phyloP scores from a whole-genome alignment of 768 basidiomycete genomes.

The Lentinus tigrinus region DNA sequence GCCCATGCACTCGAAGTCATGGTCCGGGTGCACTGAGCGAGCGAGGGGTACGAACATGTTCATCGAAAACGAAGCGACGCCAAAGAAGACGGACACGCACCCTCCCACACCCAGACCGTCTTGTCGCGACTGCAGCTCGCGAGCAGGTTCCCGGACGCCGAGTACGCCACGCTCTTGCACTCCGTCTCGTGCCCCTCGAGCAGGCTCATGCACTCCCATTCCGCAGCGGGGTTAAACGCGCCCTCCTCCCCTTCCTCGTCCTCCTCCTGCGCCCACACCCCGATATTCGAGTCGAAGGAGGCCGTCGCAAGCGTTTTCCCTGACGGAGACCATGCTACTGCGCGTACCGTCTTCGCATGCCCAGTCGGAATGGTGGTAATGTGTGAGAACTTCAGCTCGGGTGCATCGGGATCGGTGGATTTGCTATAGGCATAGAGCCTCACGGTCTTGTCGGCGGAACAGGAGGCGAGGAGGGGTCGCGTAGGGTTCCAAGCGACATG shows the following conservation, averaged over 20 bases:
- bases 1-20: conserved; percentile 91
- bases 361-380: conserved; percentile 74
- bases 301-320: conserved; percentile 86
- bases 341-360: conserved; percentile 85
- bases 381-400: conserved; percentile 44
- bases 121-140: conserved; percentile 96
- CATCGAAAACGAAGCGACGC: neutral
- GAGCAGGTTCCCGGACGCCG: conserved; percentile 71
- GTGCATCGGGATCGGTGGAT: conserved; percentile 4
- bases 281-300: conserved; percentile 91
- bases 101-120: conserved; percentile 99
- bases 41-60: neutral
- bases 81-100: conserved; percentile 38
- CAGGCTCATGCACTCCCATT: conserved; percentile 84
- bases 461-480: conserved; percentile 82
- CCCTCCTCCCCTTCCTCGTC: conserved; percentile 37
- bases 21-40: conserved; percentile 75
- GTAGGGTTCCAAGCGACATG: conserved; percentile 85
- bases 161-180: conserved; percentile 90
- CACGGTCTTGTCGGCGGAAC: conserved; percentile 92
- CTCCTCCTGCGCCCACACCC: conserved; percentile 80
- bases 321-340: conserved; percentile 86
- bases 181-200: conserved; percentile 96
- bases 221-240: conserved; percentile 14
- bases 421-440: conserved; percentile 71